These are phyloP conservation scores for Venturia pyrina DNA, from an alignment of 2,329 filamentous ascomycete species.

Conservation along the genomic window DNA sequence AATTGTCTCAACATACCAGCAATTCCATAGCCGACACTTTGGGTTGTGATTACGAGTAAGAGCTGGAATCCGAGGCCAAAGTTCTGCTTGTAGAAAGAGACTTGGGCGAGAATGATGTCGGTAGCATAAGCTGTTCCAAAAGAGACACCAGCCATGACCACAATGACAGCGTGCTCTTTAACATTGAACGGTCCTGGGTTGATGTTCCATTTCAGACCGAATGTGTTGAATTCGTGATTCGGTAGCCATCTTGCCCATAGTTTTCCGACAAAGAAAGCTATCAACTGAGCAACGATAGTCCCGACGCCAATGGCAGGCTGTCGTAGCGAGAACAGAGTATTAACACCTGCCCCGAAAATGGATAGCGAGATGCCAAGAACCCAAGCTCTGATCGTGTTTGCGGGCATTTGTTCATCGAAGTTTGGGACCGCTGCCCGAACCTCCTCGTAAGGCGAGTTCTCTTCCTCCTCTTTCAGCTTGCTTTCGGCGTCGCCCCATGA, in stretches of 20 bases:
- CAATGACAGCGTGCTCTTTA: constrained; percentile 53
- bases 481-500: constrained; percentile 4
- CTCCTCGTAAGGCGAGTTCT: constrained; percentile 19
- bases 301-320: constrained; percentile 22
- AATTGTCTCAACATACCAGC: constrained; percentile 18
- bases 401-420: constrained; percentile 19
- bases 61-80: constrained; percentile 19
- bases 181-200: constrained; percentile 50
- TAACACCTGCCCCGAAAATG: constrained; percentile 20
- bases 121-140: constrained; percentile 54
- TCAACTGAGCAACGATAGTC: constrained; percentile 22
- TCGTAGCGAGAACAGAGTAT: constrained; percentile 23
- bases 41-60: constrained; percentile 17
- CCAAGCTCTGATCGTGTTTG: constrained; percentile 24
- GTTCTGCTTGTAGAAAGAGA: constrained; percentile 61
- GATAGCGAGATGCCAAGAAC: constrained; percentile 21
- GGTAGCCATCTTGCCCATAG: constrained; percentile 48
- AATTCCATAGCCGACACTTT: constrained; percentile 19
- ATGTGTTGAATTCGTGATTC: constrained; percentile 40
- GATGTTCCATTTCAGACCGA: constrained; percentile 46
- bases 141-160: constrained; percentile 54
- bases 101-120: constrained; percentile 61
- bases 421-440: constrained; percentile 18
- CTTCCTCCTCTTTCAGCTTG: constrained; percentile 9
- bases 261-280: constrained; percentile 34